Evolutionary conservation across 345 rosid species (phyloP).

Genomic region (Hibiscus mutabilis): DNA sequence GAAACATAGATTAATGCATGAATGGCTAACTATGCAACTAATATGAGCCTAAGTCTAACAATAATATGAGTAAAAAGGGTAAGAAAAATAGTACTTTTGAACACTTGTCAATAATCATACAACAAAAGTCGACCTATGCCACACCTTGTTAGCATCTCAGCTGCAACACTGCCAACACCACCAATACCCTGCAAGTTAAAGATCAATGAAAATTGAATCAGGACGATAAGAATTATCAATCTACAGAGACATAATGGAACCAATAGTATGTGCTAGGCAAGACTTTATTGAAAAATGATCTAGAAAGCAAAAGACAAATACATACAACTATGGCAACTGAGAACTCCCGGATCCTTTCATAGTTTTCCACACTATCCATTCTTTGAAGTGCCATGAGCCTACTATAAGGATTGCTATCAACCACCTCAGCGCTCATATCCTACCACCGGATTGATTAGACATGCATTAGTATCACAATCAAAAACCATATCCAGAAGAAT

Average conservation of each 20-base stretch:
- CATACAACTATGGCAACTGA: constrained; percentile 96
- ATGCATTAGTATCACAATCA: constrained; percentile 2
- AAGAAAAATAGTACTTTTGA: too few relatives aligned
- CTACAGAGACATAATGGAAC: not conserved
- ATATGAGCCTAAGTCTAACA: too few relatives aligned
- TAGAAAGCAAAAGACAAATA: constrained; percentile 30
- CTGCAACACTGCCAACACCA: constrained; percentile 98
- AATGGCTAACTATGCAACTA: too few relatives aligned
- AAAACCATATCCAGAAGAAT: not conserved
- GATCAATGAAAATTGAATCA: constrained; percentile 2
- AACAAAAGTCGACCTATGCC: constrained; percentile 93
- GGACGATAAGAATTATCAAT: not conserved
- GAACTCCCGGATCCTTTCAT: constrained; percentile 78
- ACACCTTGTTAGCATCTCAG: constrained; percentile 98
- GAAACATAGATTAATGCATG: too few relatives aligned
- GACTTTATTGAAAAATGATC: not conserved
- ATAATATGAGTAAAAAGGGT: too few relatives aligned
- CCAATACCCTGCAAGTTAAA: constrained; percentile 68
- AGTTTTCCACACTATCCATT: constrained; percentile 91
- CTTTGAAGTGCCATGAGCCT: constrained; percentile 99
- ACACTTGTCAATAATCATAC: constrained; percentile 94
- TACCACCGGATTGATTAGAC: constrained; percentile 23
- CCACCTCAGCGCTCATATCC: constrained; percentile 97
- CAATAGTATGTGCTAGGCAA: not conserved
- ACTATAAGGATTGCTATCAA: constrained; percentile 95